Evolutionary conservation across 2,329 filamentous ascomycete species (phyloP).

Genomic region (Alternaria tenuissima): DNA sequence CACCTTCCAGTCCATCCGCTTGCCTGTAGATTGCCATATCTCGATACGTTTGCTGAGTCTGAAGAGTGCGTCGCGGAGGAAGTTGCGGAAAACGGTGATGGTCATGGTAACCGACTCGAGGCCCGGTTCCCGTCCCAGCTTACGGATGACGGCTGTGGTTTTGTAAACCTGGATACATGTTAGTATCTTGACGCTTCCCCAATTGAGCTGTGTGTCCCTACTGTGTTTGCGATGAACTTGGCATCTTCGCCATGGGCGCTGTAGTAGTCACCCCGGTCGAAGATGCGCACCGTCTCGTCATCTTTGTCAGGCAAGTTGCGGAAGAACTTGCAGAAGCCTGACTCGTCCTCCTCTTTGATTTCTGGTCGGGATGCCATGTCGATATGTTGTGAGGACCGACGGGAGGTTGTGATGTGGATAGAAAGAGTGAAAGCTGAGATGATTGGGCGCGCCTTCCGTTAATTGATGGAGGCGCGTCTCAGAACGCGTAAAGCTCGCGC

Average conservation of each 20-base stretch:
- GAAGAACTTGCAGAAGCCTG: slow-evolving; percentile 96
- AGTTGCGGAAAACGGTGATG: slow-evolving; percentile 92
- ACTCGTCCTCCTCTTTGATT: slow-evolving; percentile 87
- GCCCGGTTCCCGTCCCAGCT: slow-evolving; percentile 84
- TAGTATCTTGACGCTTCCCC: not conserved
- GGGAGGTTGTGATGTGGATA: not conserved
- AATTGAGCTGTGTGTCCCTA: slow-evolving; percentile 48
- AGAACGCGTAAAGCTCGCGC: slow-evolving; percentile 12
- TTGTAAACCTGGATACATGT: slow-evolving; percentile 77
- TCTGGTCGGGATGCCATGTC: slow-evolving; percentile 65
- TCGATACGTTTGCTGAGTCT: slow-evolving; percentile 89
- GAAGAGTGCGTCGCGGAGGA: slow-evolving; percentile 92
- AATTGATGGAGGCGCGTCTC: slow-evolving; percentile 12
- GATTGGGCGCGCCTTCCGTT: slow-evolving; percentile 11
- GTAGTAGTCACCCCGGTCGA: slow-evolving; percentile 94
- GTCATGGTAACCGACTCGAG: slow-evolving; percentile 96
- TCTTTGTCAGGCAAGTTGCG: slow-evolving; percentile 78
- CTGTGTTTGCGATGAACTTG: slow-evolving; percentile 80
- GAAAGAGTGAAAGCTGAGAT: not conserved
- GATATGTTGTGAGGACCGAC: not conserved
- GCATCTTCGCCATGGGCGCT: slow-evolving; percentile 91
- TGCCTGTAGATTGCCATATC: slow-evolving; percentile 79
- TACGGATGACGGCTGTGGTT: slow-evolving; percentile 92
- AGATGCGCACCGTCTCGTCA: slow-evolving; percentile 83
- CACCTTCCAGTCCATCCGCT: slow-evolving; percentile 89